Conservation (phyloP, 805 yeast species). For the Candida namnaoensis region DNA sequence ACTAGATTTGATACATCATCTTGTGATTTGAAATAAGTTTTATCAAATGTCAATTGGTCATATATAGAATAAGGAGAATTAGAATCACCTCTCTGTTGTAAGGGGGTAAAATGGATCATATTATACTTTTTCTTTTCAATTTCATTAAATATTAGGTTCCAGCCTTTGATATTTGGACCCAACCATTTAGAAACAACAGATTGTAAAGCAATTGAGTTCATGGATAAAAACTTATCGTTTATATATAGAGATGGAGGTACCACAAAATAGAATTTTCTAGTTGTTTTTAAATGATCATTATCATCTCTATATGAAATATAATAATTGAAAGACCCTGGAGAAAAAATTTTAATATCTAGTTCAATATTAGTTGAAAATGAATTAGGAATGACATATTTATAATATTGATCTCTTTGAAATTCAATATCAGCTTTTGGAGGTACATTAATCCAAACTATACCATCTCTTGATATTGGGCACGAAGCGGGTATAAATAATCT, state of each 20-base stretch:
- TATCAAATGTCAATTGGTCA: slow-evolving; percentile 79
- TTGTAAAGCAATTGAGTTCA: slow-evolving; percentile 75
- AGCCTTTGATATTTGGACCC: slow-evolving; percentile 49
- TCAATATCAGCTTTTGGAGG: slow-evolving; percentile 35
- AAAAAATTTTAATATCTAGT: slow-evolving; percentile 51
- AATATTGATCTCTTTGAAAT: slow-evolving; percentile 52
- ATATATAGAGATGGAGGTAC: slow-evolving; percentile 71
- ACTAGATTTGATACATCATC: slow-evolving; percentile 48
- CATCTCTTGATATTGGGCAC: slow-evolving; percentile 61
- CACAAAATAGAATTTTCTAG: slow-evolving; percentile 62
- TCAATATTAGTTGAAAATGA: slow-evolving; percentile 56
- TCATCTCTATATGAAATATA: slow-evolving; percentile 49
- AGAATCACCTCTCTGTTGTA: slow-evolving; percentile 83
- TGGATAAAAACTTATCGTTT: slow-evolving; percentile 47
- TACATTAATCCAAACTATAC: slow-evolving; percentile 64
- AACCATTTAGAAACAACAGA: slow-evolving; percentile 89
- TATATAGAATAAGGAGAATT: slow-evolving; percentile 89
- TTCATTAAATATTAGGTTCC: slow-evolving; percentile 59
- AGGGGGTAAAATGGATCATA: slow-evolving; percentile 93
- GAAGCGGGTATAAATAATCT: slow-evolving; percentile 69
- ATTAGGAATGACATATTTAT: slow-evolving; percentile 39
- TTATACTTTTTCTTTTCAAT: slow-evolving; percentile 77
- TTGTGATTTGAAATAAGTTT: slow-evolving; percentile 44
- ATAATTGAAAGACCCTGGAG: slow-evolving; percentile 77
- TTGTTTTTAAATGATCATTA: slow-evolving; percentile 29